phyloP scores from a whole-genome alignment of 306 rosid species.

The Senna tora region DNA sequence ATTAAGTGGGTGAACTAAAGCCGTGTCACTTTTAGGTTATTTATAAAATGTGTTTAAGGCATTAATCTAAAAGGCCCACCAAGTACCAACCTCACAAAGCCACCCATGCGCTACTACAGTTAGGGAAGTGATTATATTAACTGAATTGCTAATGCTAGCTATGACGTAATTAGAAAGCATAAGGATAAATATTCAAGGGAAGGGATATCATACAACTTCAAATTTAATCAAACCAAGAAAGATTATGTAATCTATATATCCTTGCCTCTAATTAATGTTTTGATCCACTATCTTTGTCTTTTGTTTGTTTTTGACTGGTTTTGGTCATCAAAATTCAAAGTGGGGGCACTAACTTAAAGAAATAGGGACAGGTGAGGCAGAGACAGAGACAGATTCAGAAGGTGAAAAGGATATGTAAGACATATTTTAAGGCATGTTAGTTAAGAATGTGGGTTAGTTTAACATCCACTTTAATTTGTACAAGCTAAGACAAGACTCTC shows the following conservation, averaged over 20 bases:
- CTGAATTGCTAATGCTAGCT: constrained; percentile 50
- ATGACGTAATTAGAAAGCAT: constrained; percentile 5
- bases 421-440: too few relatives aligned
- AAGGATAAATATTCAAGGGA: too few relatives aligned
- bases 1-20: constrained; percentile 69
- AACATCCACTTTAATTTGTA: neutral
- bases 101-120: constrained; percentile 47
- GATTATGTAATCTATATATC: neutral
- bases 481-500: too few relatives aligned
- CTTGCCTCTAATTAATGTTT: neutral
- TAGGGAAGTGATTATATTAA: constrained; percentile 51
- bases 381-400: neutral
- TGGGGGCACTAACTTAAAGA: constrained; percentile 45
- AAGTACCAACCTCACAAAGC: constrained; percentile 66
- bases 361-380: neutral
- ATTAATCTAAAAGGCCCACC: constrained; percentile 15
- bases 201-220: neutral
- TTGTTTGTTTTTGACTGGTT: neutral
- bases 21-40: neutral
- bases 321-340: constrained; percentile 41
- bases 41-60: neutral
- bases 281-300: neutral
- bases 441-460: neutral
- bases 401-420: neutral
- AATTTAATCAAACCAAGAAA: neutral